Evolutionary conservation across 2,329 filamentous ascomycete genomes (phyloP).

Genomic region (Colletotrichum falcatum): DNA sequence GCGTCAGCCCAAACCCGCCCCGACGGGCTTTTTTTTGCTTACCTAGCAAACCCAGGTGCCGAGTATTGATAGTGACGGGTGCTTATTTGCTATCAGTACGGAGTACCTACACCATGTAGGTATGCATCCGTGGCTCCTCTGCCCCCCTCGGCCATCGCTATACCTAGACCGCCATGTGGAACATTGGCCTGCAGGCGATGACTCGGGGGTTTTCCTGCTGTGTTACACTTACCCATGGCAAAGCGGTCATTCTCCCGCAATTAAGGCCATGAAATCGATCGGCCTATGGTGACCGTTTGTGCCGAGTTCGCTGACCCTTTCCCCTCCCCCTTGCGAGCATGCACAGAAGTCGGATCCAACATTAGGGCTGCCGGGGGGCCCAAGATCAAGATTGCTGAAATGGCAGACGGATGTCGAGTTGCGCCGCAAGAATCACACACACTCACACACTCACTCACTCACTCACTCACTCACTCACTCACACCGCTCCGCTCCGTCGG

Average conservation of each 20-base stretch:
- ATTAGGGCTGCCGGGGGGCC: neutral
- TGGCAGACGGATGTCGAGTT: neutral
- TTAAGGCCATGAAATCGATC: too few species aligned
- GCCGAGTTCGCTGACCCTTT: conserved; percentile 3
- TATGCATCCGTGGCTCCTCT: neutral
- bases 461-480: too few species aligned
- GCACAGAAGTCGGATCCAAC: conserved; percentile 14
- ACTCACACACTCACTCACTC: too few species aligned
- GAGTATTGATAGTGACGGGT: too few species aligned
- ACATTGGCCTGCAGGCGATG: conserved; percentile 7
- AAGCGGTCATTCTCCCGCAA: conserved; percentile 1
- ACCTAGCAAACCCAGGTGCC: too few species aligned
- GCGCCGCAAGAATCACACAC: too few species aligned
- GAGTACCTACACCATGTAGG: too few species aligned
- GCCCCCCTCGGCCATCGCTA: too few species aligned
- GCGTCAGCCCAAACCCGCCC: conserved; percentile 29
- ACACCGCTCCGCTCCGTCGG: conserved; percentile 35
- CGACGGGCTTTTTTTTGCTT: conserved; percentile 20
- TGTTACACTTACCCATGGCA: neutral
- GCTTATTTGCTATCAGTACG: too few species aligned
- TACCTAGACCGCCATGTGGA: neutral
- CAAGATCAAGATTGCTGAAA: conserved; percentile 19
- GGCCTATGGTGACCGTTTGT: too few species aligned
- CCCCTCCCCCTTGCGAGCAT: neutral
- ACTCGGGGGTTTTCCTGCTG: conserved; percentile 10